Evolutionary conservation across 495 filamentous ascomycete species (phyloP).

Genomic region (Penicillium chermesinum): DNA sequence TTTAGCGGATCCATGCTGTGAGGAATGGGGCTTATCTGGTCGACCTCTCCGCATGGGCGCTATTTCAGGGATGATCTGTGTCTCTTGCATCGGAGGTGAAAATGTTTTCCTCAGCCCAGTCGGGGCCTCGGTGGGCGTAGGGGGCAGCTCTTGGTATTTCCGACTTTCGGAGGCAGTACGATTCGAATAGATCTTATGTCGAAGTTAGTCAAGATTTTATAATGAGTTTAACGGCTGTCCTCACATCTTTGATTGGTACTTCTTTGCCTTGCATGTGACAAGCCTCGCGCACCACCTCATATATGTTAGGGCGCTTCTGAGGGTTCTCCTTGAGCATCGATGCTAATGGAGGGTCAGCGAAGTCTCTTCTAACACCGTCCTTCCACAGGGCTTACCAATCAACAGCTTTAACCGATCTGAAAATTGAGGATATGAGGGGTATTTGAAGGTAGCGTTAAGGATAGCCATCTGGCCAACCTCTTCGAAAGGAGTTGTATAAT

Average conservation of each 20-base stretch:
- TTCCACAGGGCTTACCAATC: slow-evolving; percentile 59
- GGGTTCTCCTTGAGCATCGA: slow-evolving; percentile 88
- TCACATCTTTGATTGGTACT: slow-evolving; percentile 86
- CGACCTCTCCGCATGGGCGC: slow-evolving; percentile 91
- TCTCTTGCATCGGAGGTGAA: slow-evolving; percentile 58
- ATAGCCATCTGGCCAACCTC: slow-evolving; percentile 98
- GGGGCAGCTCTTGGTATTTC: slow-evolving; percentile 57
- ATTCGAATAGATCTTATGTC: slow-evolving; percentile 73
- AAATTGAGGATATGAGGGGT: slow-evolving; percentile 79
- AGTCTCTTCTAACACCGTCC: slow-evolving; percentile 3
- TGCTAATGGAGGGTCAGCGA: slow-evolving; percentile 46
- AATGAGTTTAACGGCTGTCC: slow-evolving; percentile 21
- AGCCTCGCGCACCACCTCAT: slow-evolving; percentile 79
- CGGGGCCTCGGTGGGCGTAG: slow-evolving; percentile 50
- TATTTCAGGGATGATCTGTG: slow-evolving; percentile 78
- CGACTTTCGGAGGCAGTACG: slow-evolving; percentile 59
- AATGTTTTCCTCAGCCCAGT: slow-evolving; percentile 62
- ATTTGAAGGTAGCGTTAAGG: slow-evolving; percentile 92
- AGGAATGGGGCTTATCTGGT: slow-evolving; percentile 51
- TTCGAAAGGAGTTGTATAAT: slow-evolving; percentile 98
- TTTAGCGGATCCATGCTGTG: slow-evolving; percentile 44
- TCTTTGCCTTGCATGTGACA: slow-evolving; percentile 85
- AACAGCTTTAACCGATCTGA: slow-evolving; percentile 87
- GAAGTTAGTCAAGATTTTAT: slow-evolving; percentile 13
- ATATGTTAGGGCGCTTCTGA: slow-evolving; percentile 82